Evolutionary conservation across 1,139 yeast species (phyloP), one percentile per base, ranked within the genome.

Genomic region (Kodamaea sp.): DNA sequence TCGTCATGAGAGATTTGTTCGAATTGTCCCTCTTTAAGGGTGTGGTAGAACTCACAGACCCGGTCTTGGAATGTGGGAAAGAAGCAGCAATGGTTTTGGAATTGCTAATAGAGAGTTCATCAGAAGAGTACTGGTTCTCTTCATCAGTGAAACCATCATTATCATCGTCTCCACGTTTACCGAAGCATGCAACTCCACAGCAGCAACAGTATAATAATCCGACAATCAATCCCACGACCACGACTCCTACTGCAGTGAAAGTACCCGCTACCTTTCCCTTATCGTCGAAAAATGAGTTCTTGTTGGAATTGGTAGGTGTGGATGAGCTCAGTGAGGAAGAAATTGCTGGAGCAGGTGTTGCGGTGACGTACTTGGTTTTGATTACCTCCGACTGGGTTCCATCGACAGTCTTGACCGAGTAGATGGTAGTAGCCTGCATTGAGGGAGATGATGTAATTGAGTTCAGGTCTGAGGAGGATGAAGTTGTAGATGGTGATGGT

Each of bases 181-280:
- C 54, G 23, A 61, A 63, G 35, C 67, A 67, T 7, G 39, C 37
- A 10, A 50, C 52, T 8, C 42, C 53, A 24, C 63, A 64, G 39
- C 69, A 68, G 43, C 73, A 70, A 47, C 66, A 67, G 46, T 63
- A 67, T 6, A 66, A 38, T 1, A 64, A 37, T 3, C 58, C 65
- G 0, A 48, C 26, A 1, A 76, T 42, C 1, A 78, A 30, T 1
- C 69, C 77, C 1, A 70, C 50, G 0, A 59, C 75, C 3, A 76
- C 77, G 4, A 81, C 52, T 2, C 83, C 88, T 5, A 83, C 88
- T 0, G 75, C 88, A 0, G 83, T 73, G 56, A 83, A 83, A 0
- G 82, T 80, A 9, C 89, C 89, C 0, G 87, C 89, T 1, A 83
- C 88, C 46, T 79, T 80, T 1, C 85, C 87, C 37, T 67, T 73